phyloP scores from a whole-genome alignment of 2,329 filamentous ascomycete genomes.

The Anisogramma anomala region DNA sequence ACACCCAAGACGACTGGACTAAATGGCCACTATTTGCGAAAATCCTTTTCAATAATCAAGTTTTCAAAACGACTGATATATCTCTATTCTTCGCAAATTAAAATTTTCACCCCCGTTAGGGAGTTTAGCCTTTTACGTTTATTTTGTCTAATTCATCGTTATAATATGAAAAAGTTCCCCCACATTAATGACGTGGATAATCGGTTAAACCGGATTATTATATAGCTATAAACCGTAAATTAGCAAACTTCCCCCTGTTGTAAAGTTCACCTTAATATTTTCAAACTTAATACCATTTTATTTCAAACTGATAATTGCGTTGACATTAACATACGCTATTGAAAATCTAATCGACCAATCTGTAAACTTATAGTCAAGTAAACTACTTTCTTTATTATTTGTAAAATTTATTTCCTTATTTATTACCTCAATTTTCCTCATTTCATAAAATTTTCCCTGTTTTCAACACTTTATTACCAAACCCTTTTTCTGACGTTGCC shows the following conservation, averaged over 20 bases:
- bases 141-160: neutral
- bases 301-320: neutral
- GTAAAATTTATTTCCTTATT: slow-evolving; percentile 11
- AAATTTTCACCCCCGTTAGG: slow-evolving; percentile 3
- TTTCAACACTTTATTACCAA: neutral
- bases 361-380: slow-evolving; percentile 17
- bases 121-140: neutral
- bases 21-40: slow-evolving; percentile 11
- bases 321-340: slow-evolving; percentile 13
- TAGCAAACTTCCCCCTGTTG: no score
- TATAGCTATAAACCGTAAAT: neutral
- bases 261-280: neutral
- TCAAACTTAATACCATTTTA: neutral
- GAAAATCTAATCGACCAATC: slow-evolving; percentile 16
- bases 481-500: no score
- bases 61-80: slow-evolving; percentile 9
- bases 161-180: neutral
- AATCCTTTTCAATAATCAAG: no score
- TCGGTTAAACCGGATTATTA: neutral
- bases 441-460: slow-evolving; percentile 16
- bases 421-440: slow-evolving; percentile 15
- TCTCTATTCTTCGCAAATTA: slow-evolving; percentile 14
- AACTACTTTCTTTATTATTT: slow-evolving; percentile 15
- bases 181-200: neutral
- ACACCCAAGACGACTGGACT: slow-evolving; percentile 15